A percentile compares a stretch with the other conserved stretches of the same genome.
These are phyloP conservation scores for Solanum tacnaense DNA, from an alignment of 257 asterid species.

Conservation along the genomic window DNA sequence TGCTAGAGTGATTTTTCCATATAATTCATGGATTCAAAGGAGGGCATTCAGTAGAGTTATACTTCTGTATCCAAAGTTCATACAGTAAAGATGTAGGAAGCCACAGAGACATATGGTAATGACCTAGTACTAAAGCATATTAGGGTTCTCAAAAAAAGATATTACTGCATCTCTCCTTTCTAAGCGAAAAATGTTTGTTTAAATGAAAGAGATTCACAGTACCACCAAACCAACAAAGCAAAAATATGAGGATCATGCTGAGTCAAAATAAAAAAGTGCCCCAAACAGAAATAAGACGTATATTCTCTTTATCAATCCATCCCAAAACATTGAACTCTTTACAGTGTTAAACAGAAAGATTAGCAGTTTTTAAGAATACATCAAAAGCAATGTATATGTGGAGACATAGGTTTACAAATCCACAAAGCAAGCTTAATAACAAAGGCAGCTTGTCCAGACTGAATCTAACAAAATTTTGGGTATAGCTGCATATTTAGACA, in stretches of 20 bases:
- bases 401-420: neutral
- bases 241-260: neutral
- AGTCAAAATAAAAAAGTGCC: neutral
- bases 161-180: neutral
- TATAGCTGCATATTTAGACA: neutral
- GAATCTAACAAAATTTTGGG: neutral
- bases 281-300: neutral
- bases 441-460: neutral
- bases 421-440: neutral
- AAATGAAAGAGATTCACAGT: neutral
- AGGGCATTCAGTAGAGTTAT: neutral
- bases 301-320: neutral
- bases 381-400: neutral
- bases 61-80: neutral
- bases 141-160: neutral
- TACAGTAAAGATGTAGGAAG: neutral
- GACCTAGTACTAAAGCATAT: neutral
- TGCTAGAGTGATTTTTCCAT: neutral
- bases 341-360: neutral
- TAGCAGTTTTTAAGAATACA: neutral
- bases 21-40: neutral
- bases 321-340: neutral
- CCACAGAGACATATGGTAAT: neutral
- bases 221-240: neutral
- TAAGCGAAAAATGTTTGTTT: neutral